Evolutionary conservation across 139 green algal species (phyloP), one percentile per base, ranked within the genome.

Genomic region (Tetratostichococcus sp.): DNA sequence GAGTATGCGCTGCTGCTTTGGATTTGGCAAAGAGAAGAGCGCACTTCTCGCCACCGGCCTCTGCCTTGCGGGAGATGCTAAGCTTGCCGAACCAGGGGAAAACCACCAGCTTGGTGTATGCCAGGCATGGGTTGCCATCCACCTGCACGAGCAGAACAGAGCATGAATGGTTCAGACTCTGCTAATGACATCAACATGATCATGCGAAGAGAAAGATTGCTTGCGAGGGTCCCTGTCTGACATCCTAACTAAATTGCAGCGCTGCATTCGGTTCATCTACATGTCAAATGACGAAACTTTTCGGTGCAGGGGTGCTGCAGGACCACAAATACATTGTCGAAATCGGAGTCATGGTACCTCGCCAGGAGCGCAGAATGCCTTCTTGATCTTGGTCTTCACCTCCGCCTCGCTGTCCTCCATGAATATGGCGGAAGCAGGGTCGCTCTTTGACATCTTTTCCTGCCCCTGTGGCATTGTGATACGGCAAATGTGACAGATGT

Each of bases 401-500:
- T 99, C 96, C 39, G 71, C 67, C 74, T 93, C 91, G 34, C 62
- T 90, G 86, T 98, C 93, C 86, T 98, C 93, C 93, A 97, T 97
- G 89, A 98, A 99, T 73, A 99, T 98, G 30, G 96, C 96, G 4
- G 78, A 92, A 85, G 97, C 95, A 65, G 96, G 95, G 85, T 98
- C 95, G 70, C 77, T 91, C 86, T 99, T 99, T 72, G 83, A 94
- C 96, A 99, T 99, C 89, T 99, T 99, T 82, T 98, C 96, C 85
- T 99, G 96, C 21, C 96, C 96, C 87, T 97, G 81, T 42, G 78
- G 57, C 50, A 26, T n/a, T n/a, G n/a, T n/a, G n/a, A n/a, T n/a
- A n/a, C n/a, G n/a, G 50, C 50, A 62, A 17, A 62, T 50, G 39
- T 21, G 39, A 50, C n/a, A n/a, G n/a, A n/a, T n/a, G n/a, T n/a